Evolutionary conservation across 331 rosid genomes (phyloP).

Genomic region (Quercus tomentella): DNA sequence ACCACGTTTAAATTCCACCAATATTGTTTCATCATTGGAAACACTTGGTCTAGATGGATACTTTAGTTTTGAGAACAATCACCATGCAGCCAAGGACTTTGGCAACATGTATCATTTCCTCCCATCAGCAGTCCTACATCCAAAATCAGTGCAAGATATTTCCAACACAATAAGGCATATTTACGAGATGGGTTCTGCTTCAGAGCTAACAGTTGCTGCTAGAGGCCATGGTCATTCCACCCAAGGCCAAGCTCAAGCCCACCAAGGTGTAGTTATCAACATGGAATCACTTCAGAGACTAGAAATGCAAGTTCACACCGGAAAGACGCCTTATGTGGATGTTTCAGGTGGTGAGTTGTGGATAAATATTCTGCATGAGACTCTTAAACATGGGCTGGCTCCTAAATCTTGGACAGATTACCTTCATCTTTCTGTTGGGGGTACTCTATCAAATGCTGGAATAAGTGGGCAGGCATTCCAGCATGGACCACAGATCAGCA

Average conservation of each 20-base stretch:
- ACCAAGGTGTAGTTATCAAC: slow-evolving; percentile 68
- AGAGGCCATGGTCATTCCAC: slow-evolving; percentile 94
- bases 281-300: slow-evolving; percentile 74
- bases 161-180: slow-evolving; percentile 57
- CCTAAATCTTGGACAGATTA: slow-evolving; percentile 99
- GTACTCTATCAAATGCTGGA: slow-evolving; percentile 91
- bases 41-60: slow-evolving; percentile 71
- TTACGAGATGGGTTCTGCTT: slow-evolving; percentile 46
- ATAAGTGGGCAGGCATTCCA: slow-evolving; percentile 88
- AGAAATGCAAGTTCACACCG: slow-evolving; percentile 45
- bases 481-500: slow-evolving; percentile 91
- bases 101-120: slow-evolving; percentile 68
- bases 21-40: slow-evolving; percentile 37
- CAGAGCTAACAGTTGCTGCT: slow-evolving; percentile 72
- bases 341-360: slow-evolving; percentile 89
- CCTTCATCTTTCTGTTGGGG: slow-evolving; percentile 90
- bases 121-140: slow-evolving; percentile 80
- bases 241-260: slow-evolving; percentile 80
- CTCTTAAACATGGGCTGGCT: slow-evolving; percentile 72
- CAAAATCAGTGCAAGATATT: slow-evolving; percentile 64
- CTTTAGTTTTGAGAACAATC: slow-evolving; percentile 59
- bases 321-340: slow-evolving; percentile 69
- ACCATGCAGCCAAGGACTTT: slow-evolving; percentile 67
- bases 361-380: slow-evolving; percentile 89
- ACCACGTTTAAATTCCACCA: slow-evolving; percentile 19